Base-by-base conservation (phyloP, 306 rosid species). In the Luffa acutangula region DNA sequence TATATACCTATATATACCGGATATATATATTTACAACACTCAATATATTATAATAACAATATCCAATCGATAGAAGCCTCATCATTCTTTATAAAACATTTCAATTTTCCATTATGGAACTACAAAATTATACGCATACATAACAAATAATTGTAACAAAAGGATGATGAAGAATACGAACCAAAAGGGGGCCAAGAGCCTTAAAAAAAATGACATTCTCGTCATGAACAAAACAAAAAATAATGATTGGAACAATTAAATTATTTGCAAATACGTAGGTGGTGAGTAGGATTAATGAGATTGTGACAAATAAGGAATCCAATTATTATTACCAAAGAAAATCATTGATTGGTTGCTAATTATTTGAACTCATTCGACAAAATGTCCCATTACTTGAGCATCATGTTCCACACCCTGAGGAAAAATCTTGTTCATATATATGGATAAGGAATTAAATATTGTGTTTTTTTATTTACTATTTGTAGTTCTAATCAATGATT, bases 261-360 rank as follows among this genome's bases (percentile, higher is more conserved):
- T 67, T 67, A 41, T 15, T 67, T 42, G 14, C 7, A 63, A 42
- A 42, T 67, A 67, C 74, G 74, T 66, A 39, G 14, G 49, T 66
- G 33, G 33, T 66, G 74, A 66, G 74, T 66, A 66, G 48, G 74
- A 66, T 66, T 51, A 66, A 66, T 69, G 2, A 69, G 53, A 21
- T 43, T 69, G 18, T 42, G 17, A 69, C 75, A 69, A 42, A n/a
- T 69, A 69, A 69, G 36, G 75, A 67, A 66, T 66, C 74, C 49
- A 67, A 67, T 67, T 41, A 67, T 67, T 67, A n/a, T 41, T 67
- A 18, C 51, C 52, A 67, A 67, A 41, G 34, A 67, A 66, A 67
- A 17, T 18, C 14, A 18, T 42, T 39, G 1, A 67, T 67, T 67
- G 75, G 75, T 66, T 39, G 3, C 13, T 66, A 17, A 66, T 17